These are phyloP conservation scores for Laetiporus sulphureus DNA, from an alignment of 1,284 basidiomycete genomes.

Conservation along the genomic window DNA sequence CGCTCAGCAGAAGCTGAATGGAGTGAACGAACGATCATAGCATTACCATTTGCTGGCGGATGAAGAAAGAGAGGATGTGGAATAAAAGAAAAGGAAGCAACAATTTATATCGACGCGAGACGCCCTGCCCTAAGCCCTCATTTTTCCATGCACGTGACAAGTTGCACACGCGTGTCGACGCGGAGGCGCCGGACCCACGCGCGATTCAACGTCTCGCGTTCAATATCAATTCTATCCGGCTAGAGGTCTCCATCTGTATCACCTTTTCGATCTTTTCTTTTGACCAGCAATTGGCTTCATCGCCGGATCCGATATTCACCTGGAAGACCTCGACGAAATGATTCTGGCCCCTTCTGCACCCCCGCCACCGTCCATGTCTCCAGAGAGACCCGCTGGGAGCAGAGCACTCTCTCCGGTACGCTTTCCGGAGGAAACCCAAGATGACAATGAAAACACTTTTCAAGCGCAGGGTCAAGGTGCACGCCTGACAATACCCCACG, in stretches of 20 bases:
- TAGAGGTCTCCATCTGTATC: too few relatives aligned
- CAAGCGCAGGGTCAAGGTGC: not conserved
- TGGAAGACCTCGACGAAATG: too few relatives aligned
- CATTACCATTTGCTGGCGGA: not conserved
- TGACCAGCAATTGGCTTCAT: too few relatives aligned
- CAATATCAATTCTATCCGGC: too few relatives aligned
- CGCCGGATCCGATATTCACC: too few relatives aligned
- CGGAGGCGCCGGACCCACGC: too few relatives aligned
- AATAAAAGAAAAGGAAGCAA: not conserved
- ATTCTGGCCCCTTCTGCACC: too few relatives aligned
- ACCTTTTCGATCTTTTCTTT: too few relatives aligned
- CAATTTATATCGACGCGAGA: slow-evolving; percentile 1
- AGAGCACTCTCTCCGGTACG: not conserved
- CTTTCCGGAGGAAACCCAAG: not conserved
- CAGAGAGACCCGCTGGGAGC: not conserved
- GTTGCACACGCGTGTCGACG: not conserved
- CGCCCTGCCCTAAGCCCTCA: slow-evolving; percentile 9
- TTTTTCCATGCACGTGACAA: slow-evolving; percentile 1
- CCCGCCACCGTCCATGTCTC: not conserved
- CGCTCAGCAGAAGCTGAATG: too few relatives aligned
- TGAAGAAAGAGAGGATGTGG: not conserved
- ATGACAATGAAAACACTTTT: not conserved
- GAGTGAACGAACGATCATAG: too few relatives aligned
- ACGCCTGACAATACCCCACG: not conserved
- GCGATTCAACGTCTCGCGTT: too few relatives aligned